phyloP scores from a whole-genome alignment of 2,329 filamentous ascomycete genomes.

The Diplodia corticola region DNA sequence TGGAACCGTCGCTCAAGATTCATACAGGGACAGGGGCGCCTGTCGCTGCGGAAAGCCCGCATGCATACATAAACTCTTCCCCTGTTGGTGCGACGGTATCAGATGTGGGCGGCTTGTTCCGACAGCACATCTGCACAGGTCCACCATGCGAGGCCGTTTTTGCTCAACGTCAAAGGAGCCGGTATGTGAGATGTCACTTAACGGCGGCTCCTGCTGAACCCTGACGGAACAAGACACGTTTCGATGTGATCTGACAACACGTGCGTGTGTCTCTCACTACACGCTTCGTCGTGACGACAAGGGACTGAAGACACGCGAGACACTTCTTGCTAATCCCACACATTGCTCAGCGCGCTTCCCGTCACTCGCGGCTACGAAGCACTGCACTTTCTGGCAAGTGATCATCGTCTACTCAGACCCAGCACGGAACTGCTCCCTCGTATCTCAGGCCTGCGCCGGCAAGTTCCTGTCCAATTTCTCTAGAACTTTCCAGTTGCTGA shows the following conservation, averaged over 20 bases:
- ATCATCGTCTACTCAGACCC: not conserved
- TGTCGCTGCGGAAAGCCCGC: not conserved
- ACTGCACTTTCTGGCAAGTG: not conserved
- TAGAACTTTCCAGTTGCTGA: not conserved
- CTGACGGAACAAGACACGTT: not conserved
- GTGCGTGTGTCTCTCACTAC: not conserved
- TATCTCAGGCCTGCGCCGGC: not conserved
- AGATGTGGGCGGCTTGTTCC: constrained; percentile 9
- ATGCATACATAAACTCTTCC: not conserved
- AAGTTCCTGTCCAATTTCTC: not conserved
- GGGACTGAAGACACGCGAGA: not conserved
- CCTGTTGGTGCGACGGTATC: not conserved
- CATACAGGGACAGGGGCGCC: constrained; percentile 5
- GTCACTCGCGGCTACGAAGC: not conserved
- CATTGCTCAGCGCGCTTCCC: not conserved
- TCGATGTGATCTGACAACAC: not conserved
- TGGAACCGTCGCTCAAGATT: constrained; percentile 5
- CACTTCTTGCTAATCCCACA: not conserved
- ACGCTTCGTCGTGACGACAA: not conserved
- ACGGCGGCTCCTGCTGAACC: not conserved
- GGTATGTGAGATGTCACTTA: constrained; percentile 14
- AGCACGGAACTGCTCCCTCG: not conserved
- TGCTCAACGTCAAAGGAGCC: not conserved
- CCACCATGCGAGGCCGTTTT: constrained; percentile 4
- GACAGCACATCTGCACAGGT: not conserved